These are phyloP conservation scores for Parachaetomium inaequale DNA, from an alignment of 495 filamentous ascomycete species.

Conservation along the genomic window DNA sequence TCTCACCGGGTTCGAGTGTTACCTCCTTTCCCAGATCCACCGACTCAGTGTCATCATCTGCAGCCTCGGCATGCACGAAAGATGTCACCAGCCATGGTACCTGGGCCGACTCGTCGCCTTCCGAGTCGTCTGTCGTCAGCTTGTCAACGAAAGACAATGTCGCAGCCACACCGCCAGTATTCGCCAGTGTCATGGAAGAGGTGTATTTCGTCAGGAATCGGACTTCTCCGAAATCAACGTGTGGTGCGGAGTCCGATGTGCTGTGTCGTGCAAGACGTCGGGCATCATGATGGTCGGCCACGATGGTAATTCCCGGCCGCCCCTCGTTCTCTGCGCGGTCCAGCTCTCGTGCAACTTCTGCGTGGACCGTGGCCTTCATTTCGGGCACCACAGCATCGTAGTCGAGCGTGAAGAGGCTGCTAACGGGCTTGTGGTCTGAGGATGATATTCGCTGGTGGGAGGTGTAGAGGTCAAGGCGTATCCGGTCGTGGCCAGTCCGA, in stretches of 20 bases:
- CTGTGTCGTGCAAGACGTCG: slow-evolving; percentile 17
- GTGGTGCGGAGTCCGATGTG: slow-evolving; percentile 35
- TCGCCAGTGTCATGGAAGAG: slow-evolving; percentile 76
- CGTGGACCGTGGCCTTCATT: slow-evolving; percentile 74
- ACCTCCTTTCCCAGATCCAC: slow-evolving; percentile 48
- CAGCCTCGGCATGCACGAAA: slow-evolving; percentile 49
- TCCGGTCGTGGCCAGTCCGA: slow-evolving; percentile 57
- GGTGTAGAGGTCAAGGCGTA: slow-evolving; percentile 69
- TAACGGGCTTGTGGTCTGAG: slow-evolving; percentile 93
- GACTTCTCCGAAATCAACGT: slow-evolving; percentile 74
- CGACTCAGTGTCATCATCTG: slow-evolving; percentile 36
- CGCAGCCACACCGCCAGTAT: slow-evolving; percentile 77
- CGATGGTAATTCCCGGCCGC: slow-evolving; percentile 76
- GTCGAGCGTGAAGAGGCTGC: slow-evolving; percentile 71
- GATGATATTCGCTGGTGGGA: slow-evolving; percentile 86
- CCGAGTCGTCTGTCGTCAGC: slow-evolving; percentile 49
- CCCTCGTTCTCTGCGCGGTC: slow-evolving; percentile 93
- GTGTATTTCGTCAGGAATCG: slow-evolving; percentile 61
- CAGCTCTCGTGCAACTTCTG: slow-evolving; percentile 81
- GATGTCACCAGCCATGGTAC: slow-evolving; percentile 66
- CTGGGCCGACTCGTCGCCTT: slow-evolving; percentile 30
- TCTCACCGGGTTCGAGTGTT: slow-evolving; percentile 77
- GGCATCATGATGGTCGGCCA: slow-evolving; percentile 59
- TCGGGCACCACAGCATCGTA: slow-evolving; percentile 83
- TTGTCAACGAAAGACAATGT: slow-evolving; percentile 71